A percentile compares a stretch with the other conserved stretches of the same genome.
Conservation (phyloP, 208 protist species). For the Phytomonas francai region DNA sequence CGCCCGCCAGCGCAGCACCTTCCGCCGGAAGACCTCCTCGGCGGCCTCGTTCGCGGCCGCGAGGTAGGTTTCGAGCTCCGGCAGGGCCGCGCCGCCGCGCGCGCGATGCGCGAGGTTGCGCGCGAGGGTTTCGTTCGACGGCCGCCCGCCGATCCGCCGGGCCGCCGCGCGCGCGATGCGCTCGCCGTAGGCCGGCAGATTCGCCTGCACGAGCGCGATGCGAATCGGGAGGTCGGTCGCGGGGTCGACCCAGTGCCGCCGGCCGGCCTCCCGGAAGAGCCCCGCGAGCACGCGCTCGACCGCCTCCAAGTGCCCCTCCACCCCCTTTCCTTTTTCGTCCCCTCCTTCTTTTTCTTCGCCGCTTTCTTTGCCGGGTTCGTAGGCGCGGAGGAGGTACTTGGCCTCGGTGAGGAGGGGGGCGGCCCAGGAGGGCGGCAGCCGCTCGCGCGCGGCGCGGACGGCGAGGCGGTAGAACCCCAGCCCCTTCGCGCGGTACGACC, state of each 20-base stretch:
- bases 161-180: slow-evolving; percentile 58
- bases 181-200: slow-evolving; percentile 69
- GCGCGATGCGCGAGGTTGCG: slow-evolving; percentile 34
- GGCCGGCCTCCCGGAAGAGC: slow-evolving; percentile 64
- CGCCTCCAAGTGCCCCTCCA: slow-evolving; percentile 50
- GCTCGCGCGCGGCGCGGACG: slow-evolving; percentile 68
- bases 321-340: slow-evolving; percentile 10
- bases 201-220: slow-evolving; percentile 72
- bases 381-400: slow-evolving; percentile 75
- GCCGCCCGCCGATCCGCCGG: slow-evolving; percentile 26
- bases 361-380: slow-evolving; percentile 32
- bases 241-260: slow-evolving; percentile 76
- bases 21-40: slow-evolving; percentile 58
- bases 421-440: slow-evolving; percentile 74
- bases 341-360: neutral
- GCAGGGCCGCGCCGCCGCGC: slow-evolving; percentile 33
- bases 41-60: slow-evolving; percentile 49
- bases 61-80: slow-evolving; percentile 64
- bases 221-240: slow-evolving; percentile 69
- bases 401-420: slow-evolving; percentile 76
- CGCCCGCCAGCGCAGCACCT: slow-evolving; percentile 71
- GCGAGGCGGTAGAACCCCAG: slow-evolving; percentile 79
- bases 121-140: slow-evolving; percentile 40
- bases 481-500: slow-evolving; percentile 68
- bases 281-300: slow-evolving; percentile 65